Evolutionary conservation across 805 yeast species (phyloP).

Genomic region (Myxozyma sirexii): DNA sequence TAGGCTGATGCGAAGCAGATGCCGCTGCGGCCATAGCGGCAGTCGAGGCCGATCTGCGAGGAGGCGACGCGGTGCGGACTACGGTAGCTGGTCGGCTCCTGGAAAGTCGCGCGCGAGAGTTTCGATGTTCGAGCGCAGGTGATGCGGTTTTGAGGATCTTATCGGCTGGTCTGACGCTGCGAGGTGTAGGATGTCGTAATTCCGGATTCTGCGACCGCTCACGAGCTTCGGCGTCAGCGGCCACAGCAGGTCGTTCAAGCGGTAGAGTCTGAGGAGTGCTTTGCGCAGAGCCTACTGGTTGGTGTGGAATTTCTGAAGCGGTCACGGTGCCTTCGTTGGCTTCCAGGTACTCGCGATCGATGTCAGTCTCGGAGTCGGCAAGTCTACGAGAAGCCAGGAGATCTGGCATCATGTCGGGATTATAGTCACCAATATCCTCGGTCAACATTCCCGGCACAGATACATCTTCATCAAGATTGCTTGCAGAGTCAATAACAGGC

Average conservation of each 20-base stretch:
- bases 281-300: background rate
- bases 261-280: background rate
- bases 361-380: constrained; percentile 1
- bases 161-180: background rate
- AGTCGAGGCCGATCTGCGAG: background rate
- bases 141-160: constrained; percentile 10
- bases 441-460: background rate
- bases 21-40: constrained; percentile 11
- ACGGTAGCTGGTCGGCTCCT: background rate
- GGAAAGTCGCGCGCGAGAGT: background rate
- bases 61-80: constrained; percentile 1
- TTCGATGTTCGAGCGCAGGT: background rate
- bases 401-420: background rate
- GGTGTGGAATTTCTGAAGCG: background rate
- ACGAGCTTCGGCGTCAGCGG: constrained; percentile 41
- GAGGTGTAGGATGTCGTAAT: constrained; percentile 21
- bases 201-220: constrained; percentile 14
- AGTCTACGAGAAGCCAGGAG: background rate
- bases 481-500: background rate
- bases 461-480: background rate
- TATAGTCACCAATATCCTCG: constrained; percentile 7
- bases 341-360: background rate
- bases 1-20: constrained; percentile 7
- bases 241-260: constrained; percentile 52
- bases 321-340: background rate